phyloP scores from a whole-genome alignment of 2,329 filamentous ascomycete genomes.

The Bipolaris gigantea region DNA sequence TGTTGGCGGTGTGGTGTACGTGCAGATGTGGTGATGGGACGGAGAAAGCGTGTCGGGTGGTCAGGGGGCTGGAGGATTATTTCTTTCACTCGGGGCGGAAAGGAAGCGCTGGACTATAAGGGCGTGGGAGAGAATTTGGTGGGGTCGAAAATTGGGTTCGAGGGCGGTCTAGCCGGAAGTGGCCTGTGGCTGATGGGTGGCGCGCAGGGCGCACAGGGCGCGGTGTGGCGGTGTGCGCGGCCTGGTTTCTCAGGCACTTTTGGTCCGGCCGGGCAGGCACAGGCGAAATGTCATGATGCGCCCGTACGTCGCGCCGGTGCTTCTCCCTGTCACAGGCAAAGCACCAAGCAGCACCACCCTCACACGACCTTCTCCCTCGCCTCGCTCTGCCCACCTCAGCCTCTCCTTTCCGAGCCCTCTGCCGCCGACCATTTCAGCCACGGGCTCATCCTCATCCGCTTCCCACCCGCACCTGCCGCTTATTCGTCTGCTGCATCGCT shows the following conservation, averaged over 20 bases:
- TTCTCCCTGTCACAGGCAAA: conserved; percentile 17
- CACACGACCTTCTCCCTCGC: conserved; percentile 30
- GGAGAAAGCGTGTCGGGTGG: conserved; percentile 17
- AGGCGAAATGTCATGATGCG: conserved; percentile 30
- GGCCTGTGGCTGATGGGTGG: not conserved
- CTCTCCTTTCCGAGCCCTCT: conserved; percentile 36
- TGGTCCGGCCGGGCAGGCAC: conserved; percentile 1
- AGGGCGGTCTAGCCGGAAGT: conserved; percentile 11
- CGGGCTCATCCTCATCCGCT: not conserved
- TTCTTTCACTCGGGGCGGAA: conserved; percentile 18
- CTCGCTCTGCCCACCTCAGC: conserved; percentile 37
- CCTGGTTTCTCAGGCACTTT: not conserved
- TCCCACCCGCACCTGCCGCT: not conserved
- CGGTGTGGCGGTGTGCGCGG: not conserved
- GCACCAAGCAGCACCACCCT: conserved; percentile 30
- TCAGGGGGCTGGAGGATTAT: conserved; percentile 15
- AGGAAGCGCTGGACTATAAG: conserved; percentile 21
- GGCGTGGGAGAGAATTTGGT: conserved; percentile 27
- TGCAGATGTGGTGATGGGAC: conserved; percentile 1
- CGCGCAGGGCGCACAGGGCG: not conserved
- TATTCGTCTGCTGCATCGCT: conserved; percentile 12
- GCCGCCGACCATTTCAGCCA: not conserved
- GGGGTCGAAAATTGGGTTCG: conserved; percentile 31
- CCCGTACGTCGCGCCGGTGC: conserved; percentile 6
- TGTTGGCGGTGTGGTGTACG: conserved; percentile 30